Conservation (phyloP, 2,329 filamentous ascomycete genomes). For the Aspergillus awamori region DNA sequence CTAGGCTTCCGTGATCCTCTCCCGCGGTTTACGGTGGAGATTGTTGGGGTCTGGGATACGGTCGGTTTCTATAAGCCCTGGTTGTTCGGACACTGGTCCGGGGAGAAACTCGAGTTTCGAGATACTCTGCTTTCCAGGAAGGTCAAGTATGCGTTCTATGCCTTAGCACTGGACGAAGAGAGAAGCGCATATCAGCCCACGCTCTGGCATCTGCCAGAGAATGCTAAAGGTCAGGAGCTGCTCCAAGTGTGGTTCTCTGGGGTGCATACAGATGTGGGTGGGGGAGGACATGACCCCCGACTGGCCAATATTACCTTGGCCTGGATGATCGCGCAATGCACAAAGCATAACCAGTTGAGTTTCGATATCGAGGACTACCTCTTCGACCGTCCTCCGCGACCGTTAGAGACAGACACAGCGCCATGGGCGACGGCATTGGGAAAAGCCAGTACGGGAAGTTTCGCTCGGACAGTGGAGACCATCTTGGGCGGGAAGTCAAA, state of each 20-base stretch:
- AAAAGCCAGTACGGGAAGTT: conserved; percentile 4
- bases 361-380: conserved; percentile 26
- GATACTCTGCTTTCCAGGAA: conserved; percentile 48
- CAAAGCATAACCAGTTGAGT: conserved; percentile 24
- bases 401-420: not conserved
- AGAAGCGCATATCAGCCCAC: conserved; percentile 45
- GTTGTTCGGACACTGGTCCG: conserved; percentile 16
- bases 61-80: conserved; percentile 36
- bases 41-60: conserved; percentile 51
- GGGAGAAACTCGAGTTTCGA: conserved; percentile 27
- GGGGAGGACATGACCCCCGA: conserved; percentile 50
- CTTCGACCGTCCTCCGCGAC: conserved; percentile 18
- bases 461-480: conserved; percentile 15
- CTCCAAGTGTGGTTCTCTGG: conserved; percentile 55
- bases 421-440: conserved; percentile 25
- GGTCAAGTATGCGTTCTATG: conserved; percentile 50
- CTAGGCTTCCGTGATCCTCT: conserved; percentile 22
- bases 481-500: conserved; percentile 14
- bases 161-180: conserved; percentile 48
- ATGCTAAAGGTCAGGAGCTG: conserved; percentile 46
- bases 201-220: conserved; percentile 46
- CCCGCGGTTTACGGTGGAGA: conserved; percentile 38
- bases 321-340: conserved; percentile 59
- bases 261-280: conserved; percentile 50
- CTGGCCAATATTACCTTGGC: conserved; percentile 53